These are phyloP conservation scores for Cyclanthera cordifolia DNA, from an alignment of 306 rosid species.

Conservation along the genomic window DNA sequence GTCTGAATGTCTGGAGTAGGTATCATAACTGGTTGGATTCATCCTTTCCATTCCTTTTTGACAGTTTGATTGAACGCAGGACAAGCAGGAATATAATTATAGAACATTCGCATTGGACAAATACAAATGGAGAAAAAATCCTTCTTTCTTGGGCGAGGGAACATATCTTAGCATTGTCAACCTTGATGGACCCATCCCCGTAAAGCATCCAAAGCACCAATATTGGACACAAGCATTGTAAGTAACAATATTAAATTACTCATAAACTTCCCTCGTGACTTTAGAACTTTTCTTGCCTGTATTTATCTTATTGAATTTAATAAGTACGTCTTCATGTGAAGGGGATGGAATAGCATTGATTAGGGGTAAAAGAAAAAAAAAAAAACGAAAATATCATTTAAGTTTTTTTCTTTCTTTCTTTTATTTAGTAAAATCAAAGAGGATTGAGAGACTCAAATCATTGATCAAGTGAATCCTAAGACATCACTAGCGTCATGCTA, in stretches of 20 bases:
- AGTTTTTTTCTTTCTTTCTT: too few relatives aligned
- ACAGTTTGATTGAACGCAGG: constrained; percentile 10
- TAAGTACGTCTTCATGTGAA: background rate
- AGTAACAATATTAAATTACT: background rate
- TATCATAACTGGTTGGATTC: constrained; percentile 8
- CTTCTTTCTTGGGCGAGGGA: constrained; percentile 8
- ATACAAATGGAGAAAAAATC: constrained; percentile 7
- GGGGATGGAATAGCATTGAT: background rate
- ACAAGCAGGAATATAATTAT: constrained; percentile 10
- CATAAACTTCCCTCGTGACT: constrained; percentile 5
- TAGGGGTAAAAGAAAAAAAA: background rate
- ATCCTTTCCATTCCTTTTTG: constrained; percentile 2
- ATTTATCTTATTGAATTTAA: background rate
- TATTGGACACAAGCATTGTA: constrained; percentile 10
- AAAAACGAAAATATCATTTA: too few relatives aligned
- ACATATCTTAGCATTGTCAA: constrained; percentile 8
- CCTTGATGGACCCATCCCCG: background rate
- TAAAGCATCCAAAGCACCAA: constrained; percentile 14
- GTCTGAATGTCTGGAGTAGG: background rate
- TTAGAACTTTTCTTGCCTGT: background rate
- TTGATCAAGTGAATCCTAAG: too few relatives aligned
- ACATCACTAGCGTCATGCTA: too few relatives aligned
- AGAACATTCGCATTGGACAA: constrained; percentile 13
- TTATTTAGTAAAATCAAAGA: too few relatives aligned
- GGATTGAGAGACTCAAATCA: too few relatives aligned